These are phyloP conservation scores for Trichoderma koningii DNA, from an alignment of 2,329 filamentous ascomycete genomes.

Conservation along the genomic window DNA sequence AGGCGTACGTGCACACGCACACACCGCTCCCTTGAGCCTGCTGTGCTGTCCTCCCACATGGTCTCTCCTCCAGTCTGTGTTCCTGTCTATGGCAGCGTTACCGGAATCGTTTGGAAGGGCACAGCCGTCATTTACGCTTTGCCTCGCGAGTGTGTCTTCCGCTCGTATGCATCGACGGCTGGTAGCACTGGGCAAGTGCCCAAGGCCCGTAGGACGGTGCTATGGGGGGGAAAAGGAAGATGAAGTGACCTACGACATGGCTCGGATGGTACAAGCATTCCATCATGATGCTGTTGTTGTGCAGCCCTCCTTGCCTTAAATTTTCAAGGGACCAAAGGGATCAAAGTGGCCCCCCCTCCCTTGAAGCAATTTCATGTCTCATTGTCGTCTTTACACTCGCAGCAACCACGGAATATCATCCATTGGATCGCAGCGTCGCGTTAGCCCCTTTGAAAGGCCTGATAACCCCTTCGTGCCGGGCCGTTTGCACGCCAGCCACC, in stretches of 20 bases:
- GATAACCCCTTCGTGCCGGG: neutral
- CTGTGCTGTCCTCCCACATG: conserved; percentile 8
- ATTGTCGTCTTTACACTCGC: neutral
- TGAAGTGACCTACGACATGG: conserved; percentile 13
- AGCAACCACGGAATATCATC: neutral
- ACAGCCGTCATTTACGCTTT: neutral
- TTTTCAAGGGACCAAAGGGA: conserved; percentile 24
- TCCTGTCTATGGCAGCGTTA: neutral
- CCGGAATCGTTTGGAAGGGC: neutral
- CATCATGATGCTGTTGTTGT: conserved; percentile 15
- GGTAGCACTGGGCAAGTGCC: conserved; percentile 18
- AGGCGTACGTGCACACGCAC: neutral
- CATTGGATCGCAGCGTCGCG: neutral
- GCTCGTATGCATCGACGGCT: neutral
- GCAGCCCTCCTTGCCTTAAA: neutral
- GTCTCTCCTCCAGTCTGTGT: neutral
- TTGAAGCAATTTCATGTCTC: neutral
- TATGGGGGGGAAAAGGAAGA: neutral
- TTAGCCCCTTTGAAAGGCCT: neutral
- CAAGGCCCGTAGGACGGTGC: neutral
- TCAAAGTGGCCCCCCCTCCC: conserved; percentile 12
- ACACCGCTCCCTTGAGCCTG: conserved; percentile 13
- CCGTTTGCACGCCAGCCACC: neutral
- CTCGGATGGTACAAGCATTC: conserved; percentile 26
- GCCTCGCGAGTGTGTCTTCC: neutral